Base-by-base conservation (phyloP, 1,284 basidiomycete genomes). In the Ceratobasidium sp. region DNA sequence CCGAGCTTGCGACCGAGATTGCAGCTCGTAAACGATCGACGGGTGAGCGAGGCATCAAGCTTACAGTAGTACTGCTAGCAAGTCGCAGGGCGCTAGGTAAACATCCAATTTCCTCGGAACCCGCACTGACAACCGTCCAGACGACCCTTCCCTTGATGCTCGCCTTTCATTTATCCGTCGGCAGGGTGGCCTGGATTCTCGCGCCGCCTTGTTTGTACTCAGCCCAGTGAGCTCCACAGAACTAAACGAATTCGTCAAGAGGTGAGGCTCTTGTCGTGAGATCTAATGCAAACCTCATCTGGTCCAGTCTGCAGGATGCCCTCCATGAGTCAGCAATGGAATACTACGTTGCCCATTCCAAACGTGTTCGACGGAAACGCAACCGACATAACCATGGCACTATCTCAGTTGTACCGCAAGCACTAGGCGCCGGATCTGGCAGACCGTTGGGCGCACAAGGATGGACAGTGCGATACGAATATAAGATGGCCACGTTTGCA, bases 381-480 rank as follows among this genome's bases (percentile, higher is more conserved):
- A 93, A 93, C 73, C 84, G 92, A 26, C 89, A 90, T 71, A 79
- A 14, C 78, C 74, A 74, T 79, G 84, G 88, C 0, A 78, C 83
- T 36, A 72, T 81, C 9, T 77, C 81, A 81, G 18, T 81, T 83
- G 74, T 82, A 87, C 45, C 64, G 1, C 52, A 53, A 32, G 46
- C 80, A 81, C 58, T 79, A 84, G 12, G 81, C 55, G 58, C 76
- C 43, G 72, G 77, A 30, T 78, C 83, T 46, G 77, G 85, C 1
- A 84, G 90, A 28, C 88, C 90, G 0, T 81, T 98, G 5, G 84
- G 91, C 18, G 86, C 91, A 0, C 92, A 95, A 80, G 96, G 97
- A 0, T 98, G 97, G 96, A 92, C 90, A 0, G 93, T 97, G n/a
- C 85, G 97, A 23, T 96, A 97, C 78, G 95, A 97, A 79, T 98